These are phyloP conservation scores for Aspergillus wentii DNA, from an alignment of 495 filamentous ascomycete genomes.

Conservation along the genomic window DNA sequence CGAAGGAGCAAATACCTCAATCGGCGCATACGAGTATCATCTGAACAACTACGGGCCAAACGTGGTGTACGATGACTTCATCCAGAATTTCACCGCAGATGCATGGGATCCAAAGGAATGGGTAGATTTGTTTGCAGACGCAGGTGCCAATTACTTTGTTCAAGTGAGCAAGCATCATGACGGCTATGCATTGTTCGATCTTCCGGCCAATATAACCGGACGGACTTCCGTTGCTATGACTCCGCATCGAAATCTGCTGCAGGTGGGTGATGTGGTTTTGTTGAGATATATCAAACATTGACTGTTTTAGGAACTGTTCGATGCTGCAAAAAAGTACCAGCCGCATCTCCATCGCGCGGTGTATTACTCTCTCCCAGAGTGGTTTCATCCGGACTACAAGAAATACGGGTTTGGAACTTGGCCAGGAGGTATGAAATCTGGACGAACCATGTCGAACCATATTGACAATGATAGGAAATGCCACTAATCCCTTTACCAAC, in stretches of 20 bases:
- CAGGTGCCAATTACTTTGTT: conserved; percentile 54
- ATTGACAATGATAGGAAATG: too few relatives aligned
- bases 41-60: conserved; percentile 43
- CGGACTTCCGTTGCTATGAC: conserved; percentile 39
- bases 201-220: conserved; percentile 35
- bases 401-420: conserved; percentile 36
- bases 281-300: too few relatives aligned
- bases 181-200: conserved; percentile 50
- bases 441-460: conserved; percentile 42
- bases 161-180: too few relatives aligned
- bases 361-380: conserved; percentile 52
- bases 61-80: conserved; percentile 52
- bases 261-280: too few relatives aligned
- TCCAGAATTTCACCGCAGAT: conserved; percentile 46
- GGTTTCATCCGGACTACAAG: conserved; percentile 50
- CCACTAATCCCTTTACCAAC: too few relatives aligned
- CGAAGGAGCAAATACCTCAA: conserved; percentile 18
- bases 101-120: conserved; percentile 46
- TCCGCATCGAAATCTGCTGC: conserved; percentile 40
- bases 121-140: conserved; percentile 52
- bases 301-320: conserved; percentile 50
- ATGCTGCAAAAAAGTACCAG: conserved; percentile 43
- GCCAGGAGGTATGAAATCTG: conserved; percentile 34
- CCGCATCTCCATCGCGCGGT: conserved; percentile 44
- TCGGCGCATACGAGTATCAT: conserved; percentile 44